Conservation (phyloP, 331 rosid genomes). For the Prunus yedoensis region DNA sequence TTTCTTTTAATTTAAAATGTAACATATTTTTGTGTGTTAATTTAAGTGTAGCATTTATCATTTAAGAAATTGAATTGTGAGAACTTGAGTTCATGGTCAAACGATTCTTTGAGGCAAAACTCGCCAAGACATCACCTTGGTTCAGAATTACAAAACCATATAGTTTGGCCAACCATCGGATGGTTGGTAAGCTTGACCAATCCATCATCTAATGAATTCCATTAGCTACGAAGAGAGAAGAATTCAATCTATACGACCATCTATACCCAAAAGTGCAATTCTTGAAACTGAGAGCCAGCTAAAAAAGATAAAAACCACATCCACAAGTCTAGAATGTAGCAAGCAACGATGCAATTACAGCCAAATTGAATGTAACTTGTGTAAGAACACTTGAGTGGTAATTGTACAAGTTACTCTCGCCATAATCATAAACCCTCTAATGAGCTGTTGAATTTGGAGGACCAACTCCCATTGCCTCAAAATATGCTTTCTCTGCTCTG, state of each 20-base stretch:
- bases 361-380: neutral
- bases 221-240: too few relatives aligned
- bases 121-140: too few relatives aligned
- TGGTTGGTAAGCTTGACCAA: neutral
- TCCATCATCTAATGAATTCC: neutral
- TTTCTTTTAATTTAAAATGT: neutral
- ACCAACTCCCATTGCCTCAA: constrained; percentile 28
- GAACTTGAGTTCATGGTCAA: neutral
- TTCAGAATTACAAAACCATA: too few relatives aligned
- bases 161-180: neutral
- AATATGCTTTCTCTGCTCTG: constrained; percentile 61
- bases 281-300: neutral
- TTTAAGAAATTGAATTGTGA: neutral
- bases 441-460: constrained; percentile 43
- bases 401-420: neutral
- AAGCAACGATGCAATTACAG: neutral
- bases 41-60: neutral
- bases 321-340: too few relatives aligned
- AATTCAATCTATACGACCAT: neutral
- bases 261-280: neutral
- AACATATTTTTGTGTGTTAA: neutral
- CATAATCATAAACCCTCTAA: constrained; percentile 11
- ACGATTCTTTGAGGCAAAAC: too few relatives aligned
- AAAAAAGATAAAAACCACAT: too few relatives aligned
- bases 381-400: neutral